Percentiles rank a stretch among this genome's conserved stretches.
Evolutionary conservation across 805 yeast species (phyloP).

Genomic region (Saturnispora zaruensis): DNA sequence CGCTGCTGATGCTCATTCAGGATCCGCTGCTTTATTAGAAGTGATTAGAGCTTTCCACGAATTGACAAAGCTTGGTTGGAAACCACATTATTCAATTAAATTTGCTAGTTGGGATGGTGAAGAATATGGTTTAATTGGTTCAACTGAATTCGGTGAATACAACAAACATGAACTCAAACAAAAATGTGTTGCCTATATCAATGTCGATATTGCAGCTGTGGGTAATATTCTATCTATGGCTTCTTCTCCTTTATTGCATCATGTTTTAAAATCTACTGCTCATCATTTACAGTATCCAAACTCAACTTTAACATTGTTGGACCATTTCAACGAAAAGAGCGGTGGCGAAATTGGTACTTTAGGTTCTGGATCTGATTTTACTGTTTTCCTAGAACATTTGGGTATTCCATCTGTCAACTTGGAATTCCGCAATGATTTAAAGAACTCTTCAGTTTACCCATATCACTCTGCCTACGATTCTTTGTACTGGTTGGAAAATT

Average conservation of each 20-base stretch:
- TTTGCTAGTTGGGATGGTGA: constrained; percentile 81
- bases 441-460: constrained; percentile 54
- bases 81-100: constrained; percentile 60
- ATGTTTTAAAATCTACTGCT: constrained; percentile 38
- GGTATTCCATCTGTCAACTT: constrained; percentile 56
- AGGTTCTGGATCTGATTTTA: constrained; percentile 69
- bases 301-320: constrained; percentile 25
- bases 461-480: constrained; percentile 74
- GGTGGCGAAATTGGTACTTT: constrained; percentile 35
- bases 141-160: constrained; percentile 71
- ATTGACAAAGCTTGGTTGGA: constrained; percentile 52
- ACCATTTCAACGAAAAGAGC: constrained; percentile 29
- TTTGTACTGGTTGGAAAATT: constrained; percentile 56
- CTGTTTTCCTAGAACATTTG: constrained; percentile 49
- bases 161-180: constrained; percentile 36
- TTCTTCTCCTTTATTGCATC: constrained; percentile 52
- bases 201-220: constrained; percentile 56
- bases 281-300: constrained; percentile 40
- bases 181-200: constrained; percentile 57
- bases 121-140: constrained; percentile 63
- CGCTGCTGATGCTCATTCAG: constrained; percentile 74
- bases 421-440: constrained; percentile 37
- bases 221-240: constrained; percentile 46
- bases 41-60: constrained; percentile 51
- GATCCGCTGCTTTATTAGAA: constrained; percentile 58